Evolutionary conservation across 352 stramenopile genomes (phyloP).

Genomic region (Phytophthora capsici): DNA sequence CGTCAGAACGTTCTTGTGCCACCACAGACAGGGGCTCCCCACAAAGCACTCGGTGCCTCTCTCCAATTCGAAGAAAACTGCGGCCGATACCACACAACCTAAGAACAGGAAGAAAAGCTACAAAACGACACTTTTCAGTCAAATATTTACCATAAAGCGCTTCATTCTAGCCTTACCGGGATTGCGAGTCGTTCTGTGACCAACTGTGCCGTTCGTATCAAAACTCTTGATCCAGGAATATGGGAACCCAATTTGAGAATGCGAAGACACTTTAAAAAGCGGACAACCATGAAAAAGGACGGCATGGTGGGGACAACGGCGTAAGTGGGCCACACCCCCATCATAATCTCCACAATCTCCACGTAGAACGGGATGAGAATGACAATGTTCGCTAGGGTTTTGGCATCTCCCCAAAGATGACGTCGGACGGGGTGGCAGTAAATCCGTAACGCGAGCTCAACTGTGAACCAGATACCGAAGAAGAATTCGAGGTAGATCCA

Average conservation of each 20-base stretch:
- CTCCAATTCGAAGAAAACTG: slow-evolving; percentile 59
- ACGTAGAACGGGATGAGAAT: slow-evolving; percentile 49
- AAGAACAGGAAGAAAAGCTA: slow-evolving; percentile 65
- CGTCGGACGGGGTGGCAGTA: slow-evolving; percentile 35
- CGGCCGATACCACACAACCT: slow-evolving; percentile 44
- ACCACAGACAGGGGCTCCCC: slow-evolving; percentile 41
- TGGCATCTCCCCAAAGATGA: slow-evolving; percentile 37
- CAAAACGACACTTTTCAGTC: not conserved
- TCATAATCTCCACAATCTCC: slow-evolving; percentile 30
- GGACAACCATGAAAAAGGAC: slow-evolving; percentile 51
- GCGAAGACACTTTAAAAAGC: slow-evolving; percentile 51
- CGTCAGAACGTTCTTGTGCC: slow-evolving; percentile 50
- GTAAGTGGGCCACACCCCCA: slow-evolving; percentile 35
- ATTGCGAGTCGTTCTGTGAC: slow-evolving; percentile 43
- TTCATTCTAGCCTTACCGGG: slow-evolving; percentile 29
- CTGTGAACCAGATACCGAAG: slow-evolving; percentile 51
- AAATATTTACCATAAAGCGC: not conserved
- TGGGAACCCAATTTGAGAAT: slow-evolving; percentile 57
- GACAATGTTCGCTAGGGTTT: slow-evolving; percentile 27
- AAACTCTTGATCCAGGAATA: slow-evolving; percentile 45
- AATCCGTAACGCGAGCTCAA: slow-evolving; percentile 42
- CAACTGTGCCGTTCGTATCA: slow-evolving; percentile 43
- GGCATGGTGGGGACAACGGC: slow-evolving; percentile 46
- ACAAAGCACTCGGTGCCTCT: slow-evolving; percentile 52
- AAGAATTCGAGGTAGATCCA: slow-evolving; percentile 61